A percentile compares a stretch with the other conserved stretches of the same genome.
Conservation (phyloP, 2,329 filamentous ascomycete species). For the Hypoxylon rubiginosum region DNA sequence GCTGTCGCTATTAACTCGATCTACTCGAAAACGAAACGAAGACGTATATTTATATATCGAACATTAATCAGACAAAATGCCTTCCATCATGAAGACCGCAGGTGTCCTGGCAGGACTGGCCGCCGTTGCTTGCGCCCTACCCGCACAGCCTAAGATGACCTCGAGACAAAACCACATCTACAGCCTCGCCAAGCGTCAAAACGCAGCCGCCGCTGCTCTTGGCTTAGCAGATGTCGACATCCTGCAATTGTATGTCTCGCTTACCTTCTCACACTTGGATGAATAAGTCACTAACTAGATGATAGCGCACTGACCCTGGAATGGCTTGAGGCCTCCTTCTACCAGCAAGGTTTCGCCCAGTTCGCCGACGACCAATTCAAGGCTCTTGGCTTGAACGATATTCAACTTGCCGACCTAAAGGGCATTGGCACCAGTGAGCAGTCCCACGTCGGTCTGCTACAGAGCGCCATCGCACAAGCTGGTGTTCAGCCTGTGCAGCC, state of each 20-base stretch:
- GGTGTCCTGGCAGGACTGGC: slow-evolving; percentile 60
- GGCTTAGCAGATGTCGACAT: slow-evolving; percentile 68
- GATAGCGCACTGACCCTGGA: slow-evolving; percentile 77
- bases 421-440: slow-evolving; percentile 73
- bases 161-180: slow-evolving; percentile 61
- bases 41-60: slow-evolving; percentile 38
- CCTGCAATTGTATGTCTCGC: slow-evolving; percentile 67
- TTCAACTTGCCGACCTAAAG: slow-evolving; percentile 71
- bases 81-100: slow-evolving; percentile 61
- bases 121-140: slow-evolving; percentile 62
- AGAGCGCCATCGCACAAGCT: slow-evolving; percentile 70
- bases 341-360: slow-evolving; percentile 76
- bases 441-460: slow-evolving; percentile 71
- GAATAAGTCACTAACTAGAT: slow-evolving; percentile 39
- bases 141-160: slow-evolving; percentile 60
- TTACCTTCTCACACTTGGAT: neutral
- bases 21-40: slow-evolving; percentile 42
- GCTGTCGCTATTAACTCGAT: slow-evolving; percentile 38
- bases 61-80: slow-evolving; percentile 58
- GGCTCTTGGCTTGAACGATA: slow-evolving; percentile 69
- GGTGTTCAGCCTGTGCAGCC: slow-evolving; percentile 75
- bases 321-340: slow-evolving; percentile 80
- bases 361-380: slow-evolving; percentile 75
- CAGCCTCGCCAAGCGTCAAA: slow-evolving; percentile 64
- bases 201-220: slow-evolving; percentile 60